A percentile compares a stretch with the other conserved stretches of the same genome.
phyloP scores from a whole-genome alignment of 208 protist genomes.

The Trypanosomatidae sp. region DNA sequence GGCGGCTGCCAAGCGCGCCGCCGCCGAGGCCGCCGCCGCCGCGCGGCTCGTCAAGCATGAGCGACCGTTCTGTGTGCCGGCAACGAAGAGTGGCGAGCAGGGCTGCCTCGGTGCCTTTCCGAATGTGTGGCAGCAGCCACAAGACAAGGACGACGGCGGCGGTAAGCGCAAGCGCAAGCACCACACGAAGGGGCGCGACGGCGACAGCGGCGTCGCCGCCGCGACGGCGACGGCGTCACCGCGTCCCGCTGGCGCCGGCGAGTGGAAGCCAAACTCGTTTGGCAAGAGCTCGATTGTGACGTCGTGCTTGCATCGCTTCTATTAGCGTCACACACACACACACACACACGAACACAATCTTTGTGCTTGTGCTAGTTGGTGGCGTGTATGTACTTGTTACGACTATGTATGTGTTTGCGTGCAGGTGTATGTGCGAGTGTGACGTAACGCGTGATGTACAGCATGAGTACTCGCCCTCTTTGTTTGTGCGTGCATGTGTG shows the following conservation, averaged over 20 bases:
- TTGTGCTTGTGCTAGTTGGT: too few relatives aligned
- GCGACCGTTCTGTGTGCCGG: slow-evolving; percentile 28
- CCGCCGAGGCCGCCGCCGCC: slow-evolving; percentile 3
- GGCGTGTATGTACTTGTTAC: too few relatives aligned
- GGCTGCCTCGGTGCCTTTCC: slow-evolving; percentile 62
- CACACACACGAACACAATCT: too few relatives aligned
- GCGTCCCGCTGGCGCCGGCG: slow-evolving; percentile 13
- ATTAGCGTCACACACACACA: too few relatives aligned
- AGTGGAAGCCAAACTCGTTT: slow-evolving; percentile 77
- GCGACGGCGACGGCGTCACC: slow-evolving; percentile 13
- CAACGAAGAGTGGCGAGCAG: slow-evolving; percentile 15
- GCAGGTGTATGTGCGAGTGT: too few relatives aligned
- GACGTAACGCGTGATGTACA: too few relatives aligned
- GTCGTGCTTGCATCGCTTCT: slow-evolving; percentile 71
- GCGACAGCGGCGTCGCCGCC: slow-evolving; percentile 3
- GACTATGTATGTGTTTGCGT: too few relatives aligned
- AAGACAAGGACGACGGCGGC: slow-evolving; percentile 2
- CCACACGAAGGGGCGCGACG: slow-evolving; percentile 1
- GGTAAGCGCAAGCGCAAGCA: slow-evolving; percentile 12
- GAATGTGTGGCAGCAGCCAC: slow-evolving; percentile 51
- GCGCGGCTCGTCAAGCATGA: slow-evolving; percentile 6
- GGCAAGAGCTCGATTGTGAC: slow-evolving; percentile 56
- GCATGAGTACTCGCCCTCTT: too few relatives aligned
- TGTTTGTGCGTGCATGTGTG: too few relatives aligned
- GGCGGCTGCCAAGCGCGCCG: slow-evolving; percentile 9